Conservation (phyloP, 805 yeast species). For the Teunomyces funiuensis region DNA sequence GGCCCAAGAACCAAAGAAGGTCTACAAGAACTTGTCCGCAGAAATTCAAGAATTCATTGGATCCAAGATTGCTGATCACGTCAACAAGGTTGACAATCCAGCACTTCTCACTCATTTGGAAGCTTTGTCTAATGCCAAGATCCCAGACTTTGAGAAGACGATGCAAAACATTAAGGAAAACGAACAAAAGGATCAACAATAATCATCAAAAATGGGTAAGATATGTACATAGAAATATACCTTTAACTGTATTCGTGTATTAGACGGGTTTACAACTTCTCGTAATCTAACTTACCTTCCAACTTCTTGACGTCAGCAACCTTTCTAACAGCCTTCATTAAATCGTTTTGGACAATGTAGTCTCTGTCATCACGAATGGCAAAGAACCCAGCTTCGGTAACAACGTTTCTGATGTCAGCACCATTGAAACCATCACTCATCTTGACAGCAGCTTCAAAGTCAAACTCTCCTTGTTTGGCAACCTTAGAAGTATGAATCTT, state of each 20-base stretch:
- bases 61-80: conserved; percentile 42
- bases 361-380: conserved; percentile 98
- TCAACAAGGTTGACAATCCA: conserved; percentile 35
- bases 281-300: conserved; percentile 94
- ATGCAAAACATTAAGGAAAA: conserved; percentile 16
- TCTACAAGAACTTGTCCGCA: conserved; percentile 40
- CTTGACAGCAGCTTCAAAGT: conserved; percentile 94
- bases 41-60: conserved; percentile 60
- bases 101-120: conserved; percentile 40
- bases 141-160: conserved; percentile 33
- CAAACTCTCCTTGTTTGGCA: conserved; percentile 90
- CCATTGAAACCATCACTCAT: conserved; percentile 99
- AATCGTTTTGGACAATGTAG: conserved; percentile 86
- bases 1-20: conserved; percentile 33
- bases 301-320: conserved; percentile 95
- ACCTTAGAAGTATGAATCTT: conserved; percentile 88
- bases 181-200: conserved; percentile 2
- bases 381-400: conserved; percentile 98
- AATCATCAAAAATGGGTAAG: neutral
- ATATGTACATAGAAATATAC: conserved; percentile 5
- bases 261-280: conserved; percentile 59
- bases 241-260: conserved; percentile 4
- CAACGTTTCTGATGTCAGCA: conserved; percentile 94
- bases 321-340: conserved; percentile 97
- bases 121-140: conserved; percentile 28